A percentile compares a stretch with the other conserved stretches of the same genome.
phyloP scores from a whole-genome alignment of 148 eudicot genomes.

The Arbutus unedo region DNA sequence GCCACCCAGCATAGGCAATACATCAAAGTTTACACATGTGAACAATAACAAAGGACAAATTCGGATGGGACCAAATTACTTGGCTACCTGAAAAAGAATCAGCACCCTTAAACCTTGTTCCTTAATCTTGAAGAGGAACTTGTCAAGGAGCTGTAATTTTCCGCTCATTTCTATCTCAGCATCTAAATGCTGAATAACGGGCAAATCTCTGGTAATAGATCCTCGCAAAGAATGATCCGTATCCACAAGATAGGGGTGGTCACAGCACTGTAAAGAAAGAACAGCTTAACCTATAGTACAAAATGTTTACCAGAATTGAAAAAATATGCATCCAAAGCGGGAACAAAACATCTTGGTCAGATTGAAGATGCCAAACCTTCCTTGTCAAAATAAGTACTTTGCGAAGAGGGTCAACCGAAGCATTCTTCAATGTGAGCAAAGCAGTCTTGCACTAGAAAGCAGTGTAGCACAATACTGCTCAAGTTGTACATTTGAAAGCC shows the following conservation, averaged over 20 bases:
- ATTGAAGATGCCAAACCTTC: constrained; percentile 46
- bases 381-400: constrained; percentile 47
- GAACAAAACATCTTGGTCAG: background rate
- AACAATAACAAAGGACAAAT: background rate
- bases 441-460: constrained; percentile 40
- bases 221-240: constrained; percentile 36
- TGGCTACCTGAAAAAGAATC: constrained; percentile 68
- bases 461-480: constrained; percentile 66
- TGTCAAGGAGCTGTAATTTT: constrained; percentile 64
- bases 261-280: constrained; percentile 63
- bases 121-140: constrained; percentile 47
- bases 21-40: background rate
- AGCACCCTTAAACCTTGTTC: constrained; percentile 49
- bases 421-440: constrained; percentile 44
- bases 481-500: constrained; percentile 65
- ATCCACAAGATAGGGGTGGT: constrained; percentile 75
- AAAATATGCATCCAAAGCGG: background rate
- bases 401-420: constrained; percentile 40
- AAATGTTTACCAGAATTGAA: background rate
- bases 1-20: background rate
- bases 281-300: background rate
- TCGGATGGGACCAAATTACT: background rate
- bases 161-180: constrained; percentile 64
- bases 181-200: constrained; percentile 32
- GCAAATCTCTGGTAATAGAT: constrained; percentile 27